A percentile compares a stretch with the other conserved stretches of the same genome.
phyloP scores from a whole-genome alignment of 495 filamentous ascomycete species.

The Entonaema liquescens region DNA sequence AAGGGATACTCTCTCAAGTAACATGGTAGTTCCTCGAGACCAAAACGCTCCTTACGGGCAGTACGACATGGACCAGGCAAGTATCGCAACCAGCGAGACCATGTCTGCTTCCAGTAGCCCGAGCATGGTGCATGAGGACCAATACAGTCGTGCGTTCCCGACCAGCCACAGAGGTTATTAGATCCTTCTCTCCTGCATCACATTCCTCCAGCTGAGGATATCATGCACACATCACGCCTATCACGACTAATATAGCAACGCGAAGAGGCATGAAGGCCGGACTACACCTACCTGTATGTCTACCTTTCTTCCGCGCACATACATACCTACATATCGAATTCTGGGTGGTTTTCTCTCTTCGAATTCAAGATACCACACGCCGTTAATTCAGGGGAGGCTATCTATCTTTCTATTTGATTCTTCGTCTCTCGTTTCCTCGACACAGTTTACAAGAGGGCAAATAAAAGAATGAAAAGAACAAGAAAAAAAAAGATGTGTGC shows the following conservation, averaged over 20 bases:
- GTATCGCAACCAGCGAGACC: slow-evolving; percentile 47
- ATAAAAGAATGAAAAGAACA: not conserved
- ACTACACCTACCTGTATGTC: not conserved
- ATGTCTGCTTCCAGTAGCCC: slow-evolving; percentile 45
- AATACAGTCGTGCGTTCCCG: slow-evolving; percentile 49
- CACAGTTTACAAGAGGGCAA: not conserved
- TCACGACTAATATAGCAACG: slow-evolving; percentile 18
- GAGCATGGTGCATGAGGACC: slow-evolving; percentile 55
- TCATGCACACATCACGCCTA: slow-evolving; percentile 8
- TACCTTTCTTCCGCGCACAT: slow-evolving; percentile 6
- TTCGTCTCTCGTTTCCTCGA: not conserved
- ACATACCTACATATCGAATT: slow-evolving; percentile 24
- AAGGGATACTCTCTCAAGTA: slow-evolving; percentile 17
- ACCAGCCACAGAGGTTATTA: slow-evolving; percentile 54
- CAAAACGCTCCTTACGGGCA: slow-evolving; percentile 51
- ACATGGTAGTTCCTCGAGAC: slow-evolving; percentile 34
- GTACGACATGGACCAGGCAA: slow-evolving; percentile 57
- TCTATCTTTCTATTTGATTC: slow-evolving; percentile 10
- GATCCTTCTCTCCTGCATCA: no score
- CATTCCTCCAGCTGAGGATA: no score
- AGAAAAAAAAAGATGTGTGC: not conserved
- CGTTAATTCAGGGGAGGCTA: slow-evolving; percentile 15
- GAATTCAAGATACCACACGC: slow-evolving; percentile 45
- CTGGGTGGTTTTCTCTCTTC: slow-evolving; percentile 38
- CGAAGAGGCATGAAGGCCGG: not conserved